Evolutionary conservation across 164 flowering plant genomes (phyloP).

Genomic region (Platanus orientalis): DNA sequence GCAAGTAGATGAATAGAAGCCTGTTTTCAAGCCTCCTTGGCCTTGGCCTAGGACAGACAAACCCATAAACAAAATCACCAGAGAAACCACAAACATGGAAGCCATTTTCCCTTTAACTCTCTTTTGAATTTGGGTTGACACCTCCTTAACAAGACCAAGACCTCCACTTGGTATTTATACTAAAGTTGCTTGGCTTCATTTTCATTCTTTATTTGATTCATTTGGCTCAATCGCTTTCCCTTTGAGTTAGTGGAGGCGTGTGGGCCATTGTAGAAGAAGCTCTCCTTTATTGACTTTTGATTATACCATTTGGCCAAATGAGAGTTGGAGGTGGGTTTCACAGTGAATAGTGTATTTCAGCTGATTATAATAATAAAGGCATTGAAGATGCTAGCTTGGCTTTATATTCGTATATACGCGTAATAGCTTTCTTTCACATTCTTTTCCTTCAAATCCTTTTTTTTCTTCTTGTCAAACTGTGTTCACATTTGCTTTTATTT

Average conservation of each 20-base stretch:
- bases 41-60: conserved; percentile 17
- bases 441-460: not conserved
- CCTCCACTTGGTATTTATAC: conserved; percentile 5
- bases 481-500: conserved; percentile 13
- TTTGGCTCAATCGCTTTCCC: not conserved
- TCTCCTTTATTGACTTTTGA: conserved; percentile 14
- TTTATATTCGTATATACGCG: conserved; percentile 12
- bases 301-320: conserved; percentile 1
- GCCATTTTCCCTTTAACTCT: conserved; percentile 18
- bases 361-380: not conserved
- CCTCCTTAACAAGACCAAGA: not conserved
- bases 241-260: conserved; percentile 15
- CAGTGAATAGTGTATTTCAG: not conserved
- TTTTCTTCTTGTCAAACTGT: not conserved
- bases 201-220: not conserved
- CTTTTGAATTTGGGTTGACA: not conserved
- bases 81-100: conserved; percentile 13
- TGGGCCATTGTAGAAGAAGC: conserved; percentile 6
- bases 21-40: conserved; percentile 34
- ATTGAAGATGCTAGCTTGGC: conserved; percentile 7
- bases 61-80: conserved; percentile 20
- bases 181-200: not conserved
- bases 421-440: conserved; percentile 2
- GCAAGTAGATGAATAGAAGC: conserved; percentile 54
- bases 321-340: conserved; percentile 9